These are phyloP conservation scores for Neospermospora avenae DNA, from an alignment of 2,329 filamentous ascomycete species.

Conservation along the genomic window DNA sequence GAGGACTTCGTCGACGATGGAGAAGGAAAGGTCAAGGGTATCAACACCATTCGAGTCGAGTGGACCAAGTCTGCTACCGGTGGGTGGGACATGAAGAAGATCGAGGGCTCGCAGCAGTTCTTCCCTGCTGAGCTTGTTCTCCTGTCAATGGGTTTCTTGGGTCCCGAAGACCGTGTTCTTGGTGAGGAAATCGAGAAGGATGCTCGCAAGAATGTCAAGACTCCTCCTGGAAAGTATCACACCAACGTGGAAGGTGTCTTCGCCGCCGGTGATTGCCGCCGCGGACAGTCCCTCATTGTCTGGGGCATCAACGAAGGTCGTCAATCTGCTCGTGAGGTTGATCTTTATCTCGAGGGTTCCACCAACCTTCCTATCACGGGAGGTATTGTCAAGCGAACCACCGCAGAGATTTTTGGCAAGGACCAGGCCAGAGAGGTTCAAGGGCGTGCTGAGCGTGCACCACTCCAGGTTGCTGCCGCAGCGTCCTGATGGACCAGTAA, in stretches of 20 bases:
- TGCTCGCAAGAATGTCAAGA: constrained; percentile 94
- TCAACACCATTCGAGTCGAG: constrained; percentile 92
- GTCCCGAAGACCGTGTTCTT: constrained; percentile 83
- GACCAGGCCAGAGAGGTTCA: constrained; percentile 12
- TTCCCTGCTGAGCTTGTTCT: constrained; percentile 95
- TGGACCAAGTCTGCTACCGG: constrained; percentile 89
- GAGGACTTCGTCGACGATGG: constrained; percentile 94
- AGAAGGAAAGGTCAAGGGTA: constrained; percentile 83
- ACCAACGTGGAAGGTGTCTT: constrained; percentile 89
- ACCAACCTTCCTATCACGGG: constrained; percentile 85
- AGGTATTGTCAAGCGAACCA: constrained; percentile 84
- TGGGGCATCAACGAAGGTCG: constrained; percentile 99
- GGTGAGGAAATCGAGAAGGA: constrained; percentile 90
- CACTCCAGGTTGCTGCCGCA: constrained; percentile 27
- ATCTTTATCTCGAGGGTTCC: constrained; percentile 77
- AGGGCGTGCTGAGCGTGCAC: constrained; percentile 25
- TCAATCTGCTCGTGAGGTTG: constrained; percentile 87
- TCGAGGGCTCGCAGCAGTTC: constrained; percentile 89
- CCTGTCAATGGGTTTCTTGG: constrained; percentile 95
- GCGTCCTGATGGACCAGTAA: constrained; percentile 20
- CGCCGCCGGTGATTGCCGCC: constrained; percentile 90
- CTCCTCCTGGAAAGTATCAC: constrained; percentile 77
- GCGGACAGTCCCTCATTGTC: constrained; percentile 92
- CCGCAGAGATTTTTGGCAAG: constrained; percentile 59
- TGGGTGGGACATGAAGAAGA: constrained; percentile 98